Conservation (phyloP, 164 flowering plant species). For the Tinospora cordifolia region DNA sequence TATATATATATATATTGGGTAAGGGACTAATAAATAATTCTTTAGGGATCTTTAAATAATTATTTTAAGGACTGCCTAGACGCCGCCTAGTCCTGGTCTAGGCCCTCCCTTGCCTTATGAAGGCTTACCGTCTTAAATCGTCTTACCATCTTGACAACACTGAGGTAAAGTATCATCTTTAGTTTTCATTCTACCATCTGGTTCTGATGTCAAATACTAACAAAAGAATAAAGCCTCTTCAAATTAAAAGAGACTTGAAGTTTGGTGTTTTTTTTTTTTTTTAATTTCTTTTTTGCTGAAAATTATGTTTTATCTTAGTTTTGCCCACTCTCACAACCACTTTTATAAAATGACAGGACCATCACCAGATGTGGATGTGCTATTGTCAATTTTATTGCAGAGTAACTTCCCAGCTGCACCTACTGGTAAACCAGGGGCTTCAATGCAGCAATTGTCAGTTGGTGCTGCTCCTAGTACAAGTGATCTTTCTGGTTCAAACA, state of each 20-base stretch:
- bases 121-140: no score
- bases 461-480: conserved; percentile 52
- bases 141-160: no score
- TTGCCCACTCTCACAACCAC: not conserved
- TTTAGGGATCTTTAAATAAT: no score
- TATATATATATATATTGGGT: no score
- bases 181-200: not conserved
- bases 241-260: not conserved
- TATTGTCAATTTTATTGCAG: conserved; percentile 73
- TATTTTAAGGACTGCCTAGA: no score
- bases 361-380: conserved; percentile 79
- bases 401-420: conserved; percentile 49
- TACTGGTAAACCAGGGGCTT: conserved; percentile 28
- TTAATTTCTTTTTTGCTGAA: not conserved
- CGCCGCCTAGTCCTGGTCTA: no score
- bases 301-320: not conserved
- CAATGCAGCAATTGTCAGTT: conserved; percentile 25
- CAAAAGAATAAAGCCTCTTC: not conserved
- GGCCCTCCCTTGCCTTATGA: no score
- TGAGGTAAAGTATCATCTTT: no score
- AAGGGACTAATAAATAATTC: no score
- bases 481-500: conserved; percentile 61
- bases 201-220: not conserved
- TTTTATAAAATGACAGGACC: conserved; percentile 43
- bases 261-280: not conserved